Percentiles rank a stretch among this genome's conserved stretches.
Evolutionary conservation across 208 protist species (phyloP).

Genomic region (Acanthamoeba healyi): DNA sequence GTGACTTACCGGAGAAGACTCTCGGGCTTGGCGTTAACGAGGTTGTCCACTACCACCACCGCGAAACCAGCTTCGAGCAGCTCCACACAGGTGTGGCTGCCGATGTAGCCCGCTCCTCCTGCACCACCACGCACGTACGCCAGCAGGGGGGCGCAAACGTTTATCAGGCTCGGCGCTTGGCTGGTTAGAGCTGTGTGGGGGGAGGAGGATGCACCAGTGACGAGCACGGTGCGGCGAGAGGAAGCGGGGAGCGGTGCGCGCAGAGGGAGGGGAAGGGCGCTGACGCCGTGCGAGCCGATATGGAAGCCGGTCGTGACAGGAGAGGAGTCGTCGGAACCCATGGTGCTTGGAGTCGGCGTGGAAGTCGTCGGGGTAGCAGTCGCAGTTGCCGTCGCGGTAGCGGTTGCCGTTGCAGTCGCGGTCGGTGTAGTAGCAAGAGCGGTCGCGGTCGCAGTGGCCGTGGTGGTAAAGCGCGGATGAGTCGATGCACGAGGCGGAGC

Average conservation of each 20-base stretch:
- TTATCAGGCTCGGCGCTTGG: no score
- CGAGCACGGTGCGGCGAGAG: constrained; percentile 17
- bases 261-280: not conserved
- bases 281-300: not conserved
- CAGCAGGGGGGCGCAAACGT: no score
- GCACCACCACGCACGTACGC: no score
- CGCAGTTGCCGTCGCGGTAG: no score
- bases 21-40: constrained; percentile 90
- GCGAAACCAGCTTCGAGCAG: constrained; percentile 92
- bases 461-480: no score
- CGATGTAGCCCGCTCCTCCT: constrained; percentile 98
- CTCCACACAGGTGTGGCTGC: constrained; percentile 96
- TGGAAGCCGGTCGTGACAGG: not conserved
- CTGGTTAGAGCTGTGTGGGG: no score
- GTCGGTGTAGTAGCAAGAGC: no score
- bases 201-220: not conserved
- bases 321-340: not conserved
- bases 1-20: constrained; percentile 72
- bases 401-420: no score
- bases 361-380: not conserved
- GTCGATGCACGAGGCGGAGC: no score
- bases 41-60: constrained; percentile 96
- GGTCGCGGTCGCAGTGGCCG: no score
- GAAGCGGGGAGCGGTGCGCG: not conserved
- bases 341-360: not conserved